These are phyloP conservation scores for Diaporthe sp. DNA, from an alignment of 2,329 filamentous ascomycete genomes.

Conservation along the genomic window DNA sequence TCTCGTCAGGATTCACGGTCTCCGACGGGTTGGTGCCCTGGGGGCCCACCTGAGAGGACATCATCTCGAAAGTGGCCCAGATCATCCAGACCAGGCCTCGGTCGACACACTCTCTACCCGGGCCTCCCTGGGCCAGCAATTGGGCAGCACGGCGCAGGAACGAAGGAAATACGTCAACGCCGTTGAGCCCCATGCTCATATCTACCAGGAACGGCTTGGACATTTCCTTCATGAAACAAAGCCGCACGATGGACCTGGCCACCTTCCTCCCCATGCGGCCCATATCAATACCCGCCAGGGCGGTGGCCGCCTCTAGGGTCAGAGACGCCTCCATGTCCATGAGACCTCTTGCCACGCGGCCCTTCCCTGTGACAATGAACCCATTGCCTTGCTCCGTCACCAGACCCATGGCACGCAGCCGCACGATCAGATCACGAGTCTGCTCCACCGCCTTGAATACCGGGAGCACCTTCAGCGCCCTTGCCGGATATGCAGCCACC, in stretches of 20 bases:
- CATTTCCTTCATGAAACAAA: neutral
- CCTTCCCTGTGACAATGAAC: neutral
- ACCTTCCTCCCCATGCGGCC: neutral
- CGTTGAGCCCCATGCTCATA: accelerated
- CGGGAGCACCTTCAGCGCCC: neutral
- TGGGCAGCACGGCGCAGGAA: neutral
- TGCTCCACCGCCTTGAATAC: neutral
- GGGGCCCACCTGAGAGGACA: no score
- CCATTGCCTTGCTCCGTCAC: neutral
- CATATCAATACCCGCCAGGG: neutral
- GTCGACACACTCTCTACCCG: neutral
- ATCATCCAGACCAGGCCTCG: neutral
- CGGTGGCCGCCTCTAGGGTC: neutral
- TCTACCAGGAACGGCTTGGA: neutral
- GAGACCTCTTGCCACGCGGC: neutral
- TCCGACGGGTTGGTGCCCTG: no score
- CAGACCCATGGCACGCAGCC: neutral
- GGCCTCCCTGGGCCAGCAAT: neutral
- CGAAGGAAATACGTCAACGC: neutral
- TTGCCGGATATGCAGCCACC: neutral
- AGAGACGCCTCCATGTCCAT: neutral
- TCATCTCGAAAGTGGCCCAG: neutral
- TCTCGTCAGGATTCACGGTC: neutral
- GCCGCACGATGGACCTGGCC: neutral
- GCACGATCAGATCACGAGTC: neutral